Conservation (phyloP, 2,329 filamentous ascomycete genomes). For the Ophiobolus disseminans region DNA sequence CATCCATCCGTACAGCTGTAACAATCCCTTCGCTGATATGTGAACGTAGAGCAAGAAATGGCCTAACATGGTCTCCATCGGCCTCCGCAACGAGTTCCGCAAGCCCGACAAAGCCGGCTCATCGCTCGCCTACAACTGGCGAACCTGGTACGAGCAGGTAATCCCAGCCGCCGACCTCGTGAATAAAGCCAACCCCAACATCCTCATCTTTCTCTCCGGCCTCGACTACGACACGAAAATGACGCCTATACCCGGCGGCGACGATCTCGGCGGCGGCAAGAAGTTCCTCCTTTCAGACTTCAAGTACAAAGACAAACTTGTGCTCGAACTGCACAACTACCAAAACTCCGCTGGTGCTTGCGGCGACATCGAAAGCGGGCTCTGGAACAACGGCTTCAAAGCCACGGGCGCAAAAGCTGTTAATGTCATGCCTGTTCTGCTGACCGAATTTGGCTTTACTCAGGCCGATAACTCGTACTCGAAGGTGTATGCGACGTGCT, state of each 20-base stretch:
- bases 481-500: constrained; percentile 59
- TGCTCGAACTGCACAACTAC: constrained; percentile 69
- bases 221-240: constrained; percentile 65
- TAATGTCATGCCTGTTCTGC: constrained; percentile 61
- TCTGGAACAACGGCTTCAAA: constrained; percentile 62
- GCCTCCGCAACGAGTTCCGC: constrained; percentile 63
- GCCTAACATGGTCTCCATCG: constrained; percentile 62
- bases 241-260: constrained; percentile 59
- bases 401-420: constrained; percentile 54
- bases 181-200: constrained; percentile 58
- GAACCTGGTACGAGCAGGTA: constrained; percentile 61
- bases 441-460: constrained; percentile 64
- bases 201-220: constrained; percentile 67
- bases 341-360: constrained; percentile 60
- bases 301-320: constrained; percentile 61
- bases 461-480: constrained; percentile 58
- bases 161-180: constrained; percentile 59
- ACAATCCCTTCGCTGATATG: too few relatives aligned
- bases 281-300: constrained; percentile 59
- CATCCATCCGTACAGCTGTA: background rate
- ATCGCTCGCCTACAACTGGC: constrained; percentile 61
- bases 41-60: constrained; percentile 46
- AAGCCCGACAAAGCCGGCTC: constrained; percentile 34
- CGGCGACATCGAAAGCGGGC: constrained; percentile 53
- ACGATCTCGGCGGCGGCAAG: constrained; percentile 57